These are phyloP conservation scores for Symmetrospora coprosmae DNA, from an alignment of 768 basidiomycete genomes.

Conservation along the genomic window DNA sequence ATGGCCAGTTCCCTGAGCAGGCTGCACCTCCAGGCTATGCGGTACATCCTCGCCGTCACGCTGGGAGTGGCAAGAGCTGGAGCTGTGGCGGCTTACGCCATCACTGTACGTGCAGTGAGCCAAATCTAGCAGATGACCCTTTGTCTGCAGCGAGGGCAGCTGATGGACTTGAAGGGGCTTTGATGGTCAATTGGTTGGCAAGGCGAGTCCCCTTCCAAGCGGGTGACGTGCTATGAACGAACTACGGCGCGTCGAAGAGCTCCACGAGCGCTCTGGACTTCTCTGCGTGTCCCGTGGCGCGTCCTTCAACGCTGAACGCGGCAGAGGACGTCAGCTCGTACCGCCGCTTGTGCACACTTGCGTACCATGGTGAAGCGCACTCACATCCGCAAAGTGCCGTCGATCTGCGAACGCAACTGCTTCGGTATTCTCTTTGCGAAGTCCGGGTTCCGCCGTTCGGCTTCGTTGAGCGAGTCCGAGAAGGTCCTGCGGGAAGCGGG, in stretches of 20 bases:
- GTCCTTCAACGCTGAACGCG: background rate
- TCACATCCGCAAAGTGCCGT: slow-evolving; percentile 4
- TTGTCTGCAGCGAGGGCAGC: too few species aligned
- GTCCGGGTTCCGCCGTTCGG: background rate
- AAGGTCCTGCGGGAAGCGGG: background rate
- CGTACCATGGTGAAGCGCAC: background rate
- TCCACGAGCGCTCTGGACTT: background rate
- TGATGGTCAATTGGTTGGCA: too few species aligned
- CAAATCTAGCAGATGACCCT: too few species aligned
- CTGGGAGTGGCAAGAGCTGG: too few species aligned
- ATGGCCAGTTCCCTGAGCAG: too few species aligned
- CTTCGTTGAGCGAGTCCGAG: background rate
- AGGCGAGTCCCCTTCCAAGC: too few species aligned
- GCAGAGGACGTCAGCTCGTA: background rate
- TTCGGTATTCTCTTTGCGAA: background rate
- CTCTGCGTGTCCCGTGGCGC: slow-evolving; percentile 7
- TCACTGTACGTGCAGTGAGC: too few species aligned
- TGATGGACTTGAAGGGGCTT: too few species aligned
- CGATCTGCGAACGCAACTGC: background rate
- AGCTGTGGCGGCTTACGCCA: too few species aligned
- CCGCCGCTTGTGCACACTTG: background rate
- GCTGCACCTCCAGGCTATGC: too few species aligned
- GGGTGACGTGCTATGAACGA: too few species aligned
- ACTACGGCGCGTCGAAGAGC: background rate
- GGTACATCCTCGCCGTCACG: too few species aligned